Conservation (phyloP, 2,329 filamentous ascomycete species). For the Hymenoscyphus albidus region DNA sequence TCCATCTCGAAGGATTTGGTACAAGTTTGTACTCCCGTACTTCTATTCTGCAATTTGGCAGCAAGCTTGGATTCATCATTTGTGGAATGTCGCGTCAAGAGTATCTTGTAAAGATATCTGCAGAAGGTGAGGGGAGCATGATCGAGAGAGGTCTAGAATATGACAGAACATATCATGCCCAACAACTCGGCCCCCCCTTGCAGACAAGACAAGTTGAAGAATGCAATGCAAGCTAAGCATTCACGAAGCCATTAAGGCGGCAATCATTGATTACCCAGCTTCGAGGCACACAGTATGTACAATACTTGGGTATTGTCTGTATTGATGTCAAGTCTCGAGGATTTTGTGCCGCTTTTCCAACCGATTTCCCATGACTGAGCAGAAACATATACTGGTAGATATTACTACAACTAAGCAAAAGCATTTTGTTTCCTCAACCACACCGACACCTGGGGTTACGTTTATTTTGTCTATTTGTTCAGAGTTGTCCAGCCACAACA, state of each 20-base stretch:
- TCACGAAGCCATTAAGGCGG: neutral
- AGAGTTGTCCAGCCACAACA: neutral
- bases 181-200: constrained; percentile 7
- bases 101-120: constrained; percentile 1
- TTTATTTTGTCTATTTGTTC: neutral
- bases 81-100: neutral
- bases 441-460: too few species aligned
- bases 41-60: constrained; percentile 18
- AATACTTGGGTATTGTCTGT: neutral
- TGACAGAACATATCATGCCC: neutral
- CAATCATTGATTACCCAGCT: neutral
- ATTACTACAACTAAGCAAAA: neutral
- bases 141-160: neutral
- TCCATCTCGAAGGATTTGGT: constrained; percentile 22
- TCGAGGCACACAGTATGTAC: neutral
- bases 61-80: neutral
- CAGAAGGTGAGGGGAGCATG: neutral
- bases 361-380: neutral
- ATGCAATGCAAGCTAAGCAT: neutral
- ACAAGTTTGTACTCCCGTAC: constrained; percentile 27
- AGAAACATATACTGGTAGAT: neutral
- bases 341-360: neutral
- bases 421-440: neutral
- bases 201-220: neutral
- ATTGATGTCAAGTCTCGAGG: neutral